Base-by-base conservation (phyloP, 805 yeast species). In the Wickerhamomyces kurtzmanii region DNA sequence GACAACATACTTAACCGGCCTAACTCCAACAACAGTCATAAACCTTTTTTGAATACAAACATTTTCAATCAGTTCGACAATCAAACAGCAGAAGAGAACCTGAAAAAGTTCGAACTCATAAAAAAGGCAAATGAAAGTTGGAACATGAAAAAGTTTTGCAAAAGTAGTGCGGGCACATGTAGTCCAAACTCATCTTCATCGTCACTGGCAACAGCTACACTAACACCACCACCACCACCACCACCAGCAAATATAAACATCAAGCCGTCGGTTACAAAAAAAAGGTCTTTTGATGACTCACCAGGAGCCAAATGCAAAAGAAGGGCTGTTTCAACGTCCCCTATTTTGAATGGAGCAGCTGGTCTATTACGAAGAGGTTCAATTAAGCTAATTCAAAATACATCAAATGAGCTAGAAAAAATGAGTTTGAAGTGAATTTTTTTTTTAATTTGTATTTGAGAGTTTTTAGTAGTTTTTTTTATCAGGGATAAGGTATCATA, bases 271-370 rank as follows among this genome's bases (percentile, higher is more conserved):
- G 11, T 10, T 14, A n/a, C 24, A 3, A 38, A 42, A 21, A 47
- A 47, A 28, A 28, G 52, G 12, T 30, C 49, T 1, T 31, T 42
- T 23, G 48, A 43, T 12, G 22, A 22, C 8, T 43, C 37, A 10
- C 28, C 28, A 12, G 23, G 22, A 3, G 11, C 29, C 2, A 32
- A 25, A 10, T 30, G 26, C 18, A 47, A 47, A 28, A 34, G 52
- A 31, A 33, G 52, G 25, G 52, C 49, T 8, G 51, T 47, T 0
- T 44, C 51, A 5, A 37, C 43, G 8, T 44, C 49, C 2, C 51
- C 52, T 1, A 34, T 39, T n/a, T n/a, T n/a, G n/a, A n/a, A n/a
- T n/a, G n/a, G n/a, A 3, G 36, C 43, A 11, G 15, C 46, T 1
- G 36, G 38, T 0, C 24, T 42, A 17, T 18, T 38, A 12, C 36